Conservation (phyloP, 2,329 filamentous ascomycete genomes). For the Curvularia eragrostidis region DNA sequence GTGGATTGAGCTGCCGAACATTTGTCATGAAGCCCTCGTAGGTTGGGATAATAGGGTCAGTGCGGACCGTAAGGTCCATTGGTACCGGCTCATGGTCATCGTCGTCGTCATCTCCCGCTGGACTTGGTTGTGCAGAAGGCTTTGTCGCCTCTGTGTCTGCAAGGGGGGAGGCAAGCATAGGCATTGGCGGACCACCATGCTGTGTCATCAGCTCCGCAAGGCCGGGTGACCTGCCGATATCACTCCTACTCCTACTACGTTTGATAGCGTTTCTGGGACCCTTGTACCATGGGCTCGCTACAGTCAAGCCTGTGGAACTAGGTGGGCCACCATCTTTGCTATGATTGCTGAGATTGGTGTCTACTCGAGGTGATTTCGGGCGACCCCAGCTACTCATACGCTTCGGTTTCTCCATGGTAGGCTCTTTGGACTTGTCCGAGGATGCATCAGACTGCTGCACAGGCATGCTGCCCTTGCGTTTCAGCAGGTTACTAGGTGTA, state of each 20-base stretch:
- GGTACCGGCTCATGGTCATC: slow-evolving; percentile 63
- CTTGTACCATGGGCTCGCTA: slow-evolving; percentile 46
- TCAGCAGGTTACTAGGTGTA: slow-evolving; percentile 54
- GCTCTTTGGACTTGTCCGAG: slow-evolving; percentile 41
- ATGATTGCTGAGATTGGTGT: slow-evolving; percentile 49
- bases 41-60: slow-evolving; percentile 74
- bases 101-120: slow-evolving; percentile 50
- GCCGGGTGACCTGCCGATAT: slow-evolving; percentile 56
- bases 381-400: slow-evolving; percentile 52
- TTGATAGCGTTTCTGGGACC: slow-evolving; percentile 54
- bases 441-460: slow-evolving; percentile 35
- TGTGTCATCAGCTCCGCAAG: slow-evolving; percentile 63
- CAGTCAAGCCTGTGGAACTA: slow-evolving; percentile 50
- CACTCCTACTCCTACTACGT: slow-evolving; percentile 64
- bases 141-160: slow-evolving; percentile 48
- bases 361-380: slow-evolving; percentile 51
- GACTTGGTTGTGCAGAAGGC: slow-evolving; percentile 40
- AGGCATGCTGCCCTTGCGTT: slow-evolving; percentile 55
- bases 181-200: slow-evolving; percentile 65
- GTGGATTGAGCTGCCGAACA: slow-evolving; percentile 75
- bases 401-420: slow-evolving; percentile 45
- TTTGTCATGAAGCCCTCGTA: slow-evolving; percentile 78
- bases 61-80: slow-evolving; percentile 66
- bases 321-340: slow-evolving; percentile 63
- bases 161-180: slow-evolving; percentile 59